Evolutionary conservation across 2,329 filamentous ascomycete genomes (phyloP).

Genomic region (Penicillium sumatraense): DNA sequence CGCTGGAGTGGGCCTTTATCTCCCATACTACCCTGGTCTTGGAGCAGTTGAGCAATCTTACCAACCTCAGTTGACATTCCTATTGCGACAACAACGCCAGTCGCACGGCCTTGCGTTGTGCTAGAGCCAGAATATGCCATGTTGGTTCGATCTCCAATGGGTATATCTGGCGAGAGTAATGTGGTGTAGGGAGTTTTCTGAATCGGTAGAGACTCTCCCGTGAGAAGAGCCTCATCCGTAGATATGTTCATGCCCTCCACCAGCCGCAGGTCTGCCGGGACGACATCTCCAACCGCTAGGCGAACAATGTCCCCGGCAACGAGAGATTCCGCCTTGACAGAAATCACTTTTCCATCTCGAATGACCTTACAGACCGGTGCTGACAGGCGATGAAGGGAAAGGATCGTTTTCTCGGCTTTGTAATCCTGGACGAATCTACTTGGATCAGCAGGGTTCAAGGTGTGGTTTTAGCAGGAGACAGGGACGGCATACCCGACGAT

Average conservation of each 20-base stretch:
- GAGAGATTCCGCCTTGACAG: conserved; percentile 59
- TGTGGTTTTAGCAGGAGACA: background rate
- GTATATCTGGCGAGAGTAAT: conserved; percentile 28
- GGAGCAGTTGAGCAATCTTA: conserved; percentile 62
- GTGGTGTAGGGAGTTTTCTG: conserved; percentile 52
- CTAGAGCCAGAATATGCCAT: conserved; percentile 66
- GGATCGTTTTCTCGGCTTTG: conserved; percentile 64
- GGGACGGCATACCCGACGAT: conserved; percentile 50
- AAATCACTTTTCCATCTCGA: conserved; percentile 58
- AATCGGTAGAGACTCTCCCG: conserved; percentile 65
- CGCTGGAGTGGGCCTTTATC: conserved; percentile 27
- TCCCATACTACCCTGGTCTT: conserved; percentile 49
- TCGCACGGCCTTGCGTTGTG: conserved; percentile 63
- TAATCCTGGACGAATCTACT: conserved; percentile 61
- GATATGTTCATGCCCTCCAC: conserved; percentile 71
- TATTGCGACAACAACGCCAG: conserved; percentile 62
- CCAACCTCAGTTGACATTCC: conserved; percentile 67
- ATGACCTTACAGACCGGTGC: conserved; percentile 62
- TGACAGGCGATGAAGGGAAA: conserved; percentile 59
- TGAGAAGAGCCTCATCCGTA: conserved; percentile 69
- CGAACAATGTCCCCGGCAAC: conserved; percentile 63
- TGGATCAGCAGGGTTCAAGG: background rate
- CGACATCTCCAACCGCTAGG: conserved; percentile 60
- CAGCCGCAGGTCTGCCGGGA: conserved; percentile 62
- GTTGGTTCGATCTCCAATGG: conserved; percentile 62